Conservation (phyloP, 495 filamentous ascomycete genomes). For the Penicillium dipodomyicola region DNA sequence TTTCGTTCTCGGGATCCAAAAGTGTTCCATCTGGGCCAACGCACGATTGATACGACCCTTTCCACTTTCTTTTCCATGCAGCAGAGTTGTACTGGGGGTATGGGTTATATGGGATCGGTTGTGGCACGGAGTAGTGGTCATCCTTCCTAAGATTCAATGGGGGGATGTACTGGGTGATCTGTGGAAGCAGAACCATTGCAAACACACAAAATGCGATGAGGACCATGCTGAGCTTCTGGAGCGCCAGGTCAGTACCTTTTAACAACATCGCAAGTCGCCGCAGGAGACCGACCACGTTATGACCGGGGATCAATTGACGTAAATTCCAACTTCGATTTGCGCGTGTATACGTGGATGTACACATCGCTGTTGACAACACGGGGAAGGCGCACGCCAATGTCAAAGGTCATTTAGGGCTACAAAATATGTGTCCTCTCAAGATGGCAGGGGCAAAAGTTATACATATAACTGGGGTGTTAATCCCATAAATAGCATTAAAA, state of each 20-base stretch:
- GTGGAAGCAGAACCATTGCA: not conserved
- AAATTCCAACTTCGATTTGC: not conserved
- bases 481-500: slow-evolving; percentile 13
- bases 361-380: not conserved
- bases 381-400: not conserved
- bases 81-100: no score
- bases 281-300: not conserved
- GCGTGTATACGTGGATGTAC: not conserved
- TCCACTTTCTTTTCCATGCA: no score
- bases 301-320: no score
- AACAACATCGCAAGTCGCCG: not conserved
- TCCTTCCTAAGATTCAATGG: no score
- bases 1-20: no score
- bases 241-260: not conserved
- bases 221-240: no score
- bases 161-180: not conserved
- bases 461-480: slow-evolving; percentile 7
- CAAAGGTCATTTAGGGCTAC: not conserved
- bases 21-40: no score
- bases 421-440: not conserved
- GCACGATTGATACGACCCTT: no score
- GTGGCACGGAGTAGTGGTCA: no score
- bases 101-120: no score
- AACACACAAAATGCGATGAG: not conserved
- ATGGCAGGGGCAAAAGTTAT: not conserved